phyloP scores from a whole-genome alignment of 331 rosid genomes.

The Dryas integrifolia region DNA sequence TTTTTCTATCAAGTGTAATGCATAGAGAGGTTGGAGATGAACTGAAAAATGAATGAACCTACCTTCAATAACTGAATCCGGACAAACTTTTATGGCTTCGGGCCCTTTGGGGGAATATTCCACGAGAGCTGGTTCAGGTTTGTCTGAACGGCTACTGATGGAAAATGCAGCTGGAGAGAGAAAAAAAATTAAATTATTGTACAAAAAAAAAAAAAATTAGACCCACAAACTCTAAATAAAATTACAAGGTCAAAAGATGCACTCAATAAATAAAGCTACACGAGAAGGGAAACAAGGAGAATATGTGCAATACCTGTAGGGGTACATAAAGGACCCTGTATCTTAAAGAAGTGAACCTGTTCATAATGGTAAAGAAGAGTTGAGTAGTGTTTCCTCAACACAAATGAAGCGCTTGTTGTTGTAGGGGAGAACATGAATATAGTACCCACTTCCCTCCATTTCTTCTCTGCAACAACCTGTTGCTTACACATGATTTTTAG shows the following conservation, averaged over 20 bases:
- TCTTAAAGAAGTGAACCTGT: constrained; percentile 72
- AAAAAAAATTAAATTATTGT: not conserved
- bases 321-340: constrained; percentile 54
- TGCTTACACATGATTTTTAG: no score
- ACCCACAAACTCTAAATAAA: not conserved
- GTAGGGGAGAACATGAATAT: constrained; percentile 79
- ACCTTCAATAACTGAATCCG: constrained; percentile 52
- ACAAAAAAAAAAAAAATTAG: not conserved
- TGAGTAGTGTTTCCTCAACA: constrained; percentile 73
- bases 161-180: constrained; percentile 47
- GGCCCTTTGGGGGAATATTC: constrained; percentile 56
- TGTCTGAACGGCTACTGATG: constrained; percentile 48
- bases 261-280: not conserved
- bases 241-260: not conserved
- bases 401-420: constrained; percentile 91
- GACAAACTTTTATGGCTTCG: constrained; percentile 25
- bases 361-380: constrained; percentile 85
- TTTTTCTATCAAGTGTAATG: not conserved
- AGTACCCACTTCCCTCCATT: constrained; percentile 95
- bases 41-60: not conserved
- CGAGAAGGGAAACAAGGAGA: not conserved
- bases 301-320: constrained; percentile 45
- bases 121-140: constrained; percentile 64
- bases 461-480: constrained; percentile 89
- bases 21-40: not conserved